phyloP scores from a whole-genome alignment of 2,329 filamentous ascomycete species.

The Dactylellina cionopaga region DNA sequence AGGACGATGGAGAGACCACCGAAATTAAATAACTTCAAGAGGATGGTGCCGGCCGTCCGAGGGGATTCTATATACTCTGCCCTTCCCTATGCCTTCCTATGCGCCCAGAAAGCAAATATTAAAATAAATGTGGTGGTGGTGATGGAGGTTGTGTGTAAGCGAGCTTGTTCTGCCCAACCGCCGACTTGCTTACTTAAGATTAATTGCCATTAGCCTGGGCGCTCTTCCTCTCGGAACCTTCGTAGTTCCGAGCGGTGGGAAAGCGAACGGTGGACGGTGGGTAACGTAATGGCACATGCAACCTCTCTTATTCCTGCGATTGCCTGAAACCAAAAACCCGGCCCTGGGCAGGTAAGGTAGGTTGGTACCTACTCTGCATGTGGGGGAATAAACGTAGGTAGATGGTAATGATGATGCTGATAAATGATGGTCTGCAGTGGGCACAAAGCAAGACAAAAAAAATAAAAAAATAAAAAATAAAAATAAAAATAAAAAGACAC shows the following conservation, averaged over 20 bases:
- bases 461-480: too few species aligned
- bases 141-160: constrained; percentile 1
- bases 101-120: not conserved
- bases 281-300: constrained; percentile 52
- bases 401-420: not conserved
- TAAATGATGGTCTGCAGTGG: constrained; percentile 18
- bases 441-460: constrained; percentile 44
- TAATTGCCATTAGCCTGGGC: constrained; percentile 44
- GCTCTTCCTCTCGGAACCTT: constrained; percentile 31
- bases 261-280: constrained; percentile 18
- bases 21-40: constrained; percentile 11
- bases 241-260: constrained; percentile 41
- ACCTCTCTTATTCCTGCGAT: constrained; percentile 30
- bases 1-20: not conserved
- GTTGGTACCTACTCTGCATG: too few species aligned
- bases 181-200: constrained; percentile 52
- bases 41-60: constrained; percentile 37
- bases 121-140: not conserved
- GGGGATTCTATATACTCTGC: constrained; percentile 26
- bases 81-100: not conserved
- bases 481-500: too few species aligned
- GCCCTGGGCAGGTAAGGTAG: constrained; percentile 20
- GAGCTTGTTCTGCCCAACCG: constrained; percentile 47
- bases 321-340: constrained; percentile 43
- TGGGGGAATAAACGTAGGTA: not conserved